Conservation (phyloP, 163 green algal genomes). For the Prototheca wickerhamii region DNA sequence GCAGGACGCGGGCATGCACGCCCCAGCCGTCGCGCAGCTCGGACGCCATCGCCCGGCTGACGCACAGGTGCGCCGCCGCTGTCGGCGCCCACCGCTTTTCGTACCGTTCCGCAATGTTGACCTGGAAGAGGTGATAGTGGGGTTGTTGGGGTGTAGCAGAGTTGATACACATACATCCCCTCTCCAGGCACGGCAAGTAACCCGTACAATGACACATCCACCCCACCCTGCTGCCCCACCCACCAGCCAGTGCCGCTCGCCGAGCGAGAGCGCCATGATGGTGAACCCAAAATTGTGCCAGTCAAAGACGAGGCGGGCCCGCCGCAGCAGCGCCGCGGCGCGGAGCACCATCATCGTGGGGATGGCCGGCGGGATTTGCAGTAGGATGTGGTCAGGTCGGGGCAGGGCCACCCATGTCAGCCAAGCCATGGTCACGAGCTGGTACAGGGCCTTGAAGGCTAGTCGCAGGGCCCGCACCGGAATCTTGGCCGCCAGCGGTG, state of each 20-base stretch:
- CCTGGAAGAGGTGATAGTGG: conserved; percentile 16
- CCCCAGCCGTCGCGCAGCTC: conserved; percentile 37
- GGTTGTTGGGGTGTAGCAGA: neutral
- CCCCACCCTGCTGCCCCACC: conserved; percentile 12
- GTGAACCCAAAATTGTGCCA: conserved; percentile 97
- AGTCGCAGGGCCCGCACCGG: conserved; percentile 39
- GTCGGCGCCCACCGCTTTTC: conserved; percentile 52
- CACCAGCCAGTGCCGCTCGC: conserved; percentile 44
- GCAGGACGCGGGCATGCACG: conserved; percentile 67
- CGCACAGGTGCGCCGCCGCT: conserved; percentile 63
- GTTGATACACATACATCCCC: neutral
- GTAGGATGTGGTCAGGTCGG: conserved; percentile 35
- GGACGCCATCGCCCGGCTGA: conserved; percentile 70
- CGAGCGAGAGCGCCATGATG: conserved; percentile 69
- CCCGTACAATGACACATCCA: neutral
- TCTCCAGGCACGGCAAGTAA: neutral
- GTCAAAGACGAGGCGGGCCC: conserved; percentile 73
- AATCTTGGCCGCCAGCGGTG: neutral
- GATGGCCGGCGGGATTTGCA: conserved; percentile 90
- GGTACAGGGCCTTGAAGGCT: conserved; percentile 54
- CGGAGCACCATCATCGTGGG: conserved; percentile 72
- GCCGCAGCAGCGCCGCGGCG: conserved; percentile 50
- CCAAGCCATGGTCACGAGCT: conserved; percentile 54
- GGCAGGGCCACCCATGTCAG: conserved; percentile 28
- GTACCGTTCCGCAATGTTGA: conserved; percentile 40